phyloP scores from a whole-genome alignment of 2,329 filamentous ascomycete genomes.

The Sporothrix dimorphospora region DNA sequence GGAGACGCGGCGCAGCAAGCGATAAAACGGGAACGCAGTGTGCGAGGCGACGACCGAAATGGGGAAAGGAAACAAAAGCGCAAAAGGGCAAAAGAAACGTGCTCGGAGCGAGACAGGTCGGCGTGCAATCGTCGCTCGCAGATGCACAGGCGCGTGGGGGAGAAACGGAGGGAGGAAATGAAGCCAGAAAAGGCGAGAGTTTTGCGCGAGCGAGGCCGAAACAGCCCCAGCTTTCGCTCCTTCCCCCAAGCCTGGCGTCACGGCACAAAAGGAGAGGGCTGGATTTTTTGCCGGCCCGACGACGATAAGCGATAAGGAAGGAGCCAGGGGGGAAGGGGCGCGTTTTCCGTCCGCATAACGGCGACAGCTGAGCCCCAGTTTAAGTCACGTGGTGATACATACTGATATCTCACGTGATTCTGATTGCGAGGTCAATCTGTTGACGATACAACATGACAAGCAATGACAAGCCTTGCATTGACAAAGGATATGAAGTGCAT shows the following conservation, averaged over 20 bases:
- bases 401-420: background rate
- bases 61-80: background rate
- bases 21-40: background rate
- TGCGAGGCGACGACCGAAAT: background rate
- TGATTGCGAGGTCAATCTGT: too few relatives aligned
- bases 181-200: constrained; percentile 26
- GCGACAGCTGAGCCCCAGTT: constrained; percentile 3
- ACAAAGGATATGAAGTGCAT: too few relatives aligned
- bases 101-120: background rate
- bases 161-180: constrained; percentile 3
- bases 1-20: constrained; percentile 18
- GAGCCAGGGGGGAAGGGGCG: background rate
- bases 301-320: constrained; percentile 34
- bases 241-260: constrained; percentile 30
- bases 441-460: too few relatives aligned
- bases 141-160: constrained; percentile 17
- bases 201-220: constrained; percentile 31
- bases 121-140: constrained; percentile 6
- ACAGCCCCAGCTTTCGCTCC: constrained; percentile 24
- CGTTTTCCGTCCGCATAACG: background rate
- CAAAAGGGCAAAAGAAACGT: background rate
- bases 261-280: constrained; percentile 34
- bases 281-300: constrained; percentile 35
- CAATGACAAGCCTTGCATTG: too few relatives aligned
- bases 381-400: background rate